These are phyloP conservation scores for Daucus carota DNA, from an alignment of 129 eudicot genomes.

Conservation along the genomic window DH1_v3.0 NC_030381.2:16873001-16873500, in stretches of 20 bases:
- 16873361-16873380: no score
- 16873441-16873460: no score
- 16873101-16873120: not conserved
- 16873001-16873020: no score
- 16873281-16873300: slow-evolving; percentile 74
- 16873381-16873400: not conserved
- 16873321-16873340: not conserved
- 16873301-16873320: slow-evolving; percentile 78
- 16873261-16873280: slow-evolving; percentile 82
- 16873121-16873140: slow-evolving; percentile 50
- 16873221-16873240: slow-evolving; percentile 68
- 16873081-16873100: no score
- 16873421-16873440: not conserved
- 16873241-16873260: slow-evolving; percentile 79
- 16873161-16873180: slow-evolving; percentile 65
- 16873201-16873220: slow-evolving; percentile 70
- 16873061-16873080: no score
- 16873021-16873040: no score
- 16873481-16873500: no score
- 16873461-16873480: no score
- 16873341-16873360: no score
- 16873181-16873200: slow-evolving; percentile 74
- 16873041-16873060: no score
- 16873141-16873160: slow-evolving; percentile 78
- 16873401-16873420: not conserved